phyloP scores from a whole-genome alignment of 2,329 filamentous ascomycete genomes.

The Nemania bipapillata region DNA sequence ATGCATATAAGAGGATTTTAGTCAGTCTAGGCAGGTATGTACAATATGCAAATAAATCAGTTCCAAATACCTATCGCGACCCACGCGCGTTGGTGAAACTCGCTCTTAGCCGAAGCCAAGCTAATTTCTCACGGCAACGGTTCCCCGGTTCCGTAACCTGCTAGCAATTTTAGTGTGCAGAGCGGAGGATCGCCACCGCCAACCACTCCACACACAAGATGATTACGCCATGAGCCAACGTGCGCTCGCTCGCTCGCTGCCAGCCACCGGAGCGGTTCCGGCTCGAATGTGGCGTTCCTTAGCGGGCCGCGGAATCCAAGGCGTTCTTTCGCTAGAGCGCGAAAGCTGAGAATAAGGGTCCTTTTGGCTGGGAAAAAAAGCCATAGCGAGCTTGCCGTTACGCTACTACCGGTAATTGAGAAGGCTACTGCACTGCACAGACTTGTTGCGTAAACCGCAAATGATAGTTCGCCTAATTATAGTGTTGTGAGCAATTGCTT shows the following conservation, averaged over 20 bases:
- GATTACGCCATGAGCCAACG: constrained; percentile 7
- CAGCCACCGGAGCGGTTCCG: constrained; percentile 5
- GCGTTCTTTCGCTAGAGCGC: neutral
- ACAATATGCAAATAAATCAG: neutral
- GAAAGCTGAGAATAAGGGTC: neutral
- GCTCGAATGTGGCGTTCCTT: neutral
- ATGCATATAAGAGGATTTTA: neutral
- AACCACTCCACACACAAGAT: constrained; percentile 1
- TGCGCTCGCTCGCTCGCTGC: too few species aligned
- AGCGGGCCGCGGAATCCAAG: neutral
- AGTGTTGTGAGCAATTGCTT: too few species aligned
- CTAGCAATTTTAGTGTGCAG: neutral
- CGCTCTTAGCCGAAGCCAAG: neutral
- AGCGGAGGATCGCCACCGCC: constrained; percentile 6
- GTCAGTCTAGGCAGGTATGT: neutral
- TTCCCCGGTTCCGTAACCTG: neutral
- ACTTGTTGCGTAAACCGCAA: neutral
- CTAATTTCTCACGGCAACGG: constrained; percentile 11
- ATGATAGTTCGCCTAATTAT: too few species aligned
- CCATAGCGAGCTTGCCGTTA: too few species aligned
- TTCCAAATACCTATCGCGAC: neutral
- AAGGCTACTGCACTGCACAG: neutral
- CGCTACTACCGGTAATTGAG: neutral
- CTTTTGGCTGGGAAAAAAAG: neutral
- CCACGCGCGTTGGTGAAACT: neutral